Evolutionary conservation across 2,329 filamentous ascomycete species (phyloP).

Genomic region (Pestalotiopsis sp.): DNA sequence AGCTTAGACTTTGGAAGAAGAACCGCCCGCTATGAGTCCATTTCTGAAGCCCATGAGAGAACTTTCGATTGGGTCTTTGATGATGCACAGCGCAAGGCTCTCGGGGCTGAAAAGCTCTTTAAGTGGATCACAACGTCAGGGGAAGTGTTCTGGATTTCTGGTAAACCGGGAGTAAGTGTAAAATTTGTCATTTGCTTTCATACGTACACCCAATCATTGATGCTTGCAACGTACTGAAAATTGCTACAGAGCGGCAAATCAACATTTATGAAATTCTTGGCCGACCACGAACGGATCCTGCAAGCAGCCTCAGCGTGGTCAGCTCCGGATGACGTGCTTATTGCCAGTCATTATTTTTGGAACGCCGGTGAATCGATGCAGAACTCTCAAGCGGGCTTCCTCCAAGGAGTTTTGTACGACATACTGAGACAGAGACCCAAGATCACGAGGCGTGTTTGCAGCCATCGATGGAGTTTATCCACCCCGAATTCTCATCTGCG

Average conservation of each 20-base stretch:
- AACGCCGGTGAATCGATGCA: conserved; percentile 32
- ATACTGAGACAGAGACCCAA: conserved; percentile 19
- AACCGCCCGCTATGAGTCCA: conserved; percentile 15
- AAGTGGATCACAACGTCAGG: background rate
- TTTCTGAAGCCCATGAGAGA: conserved; percentile 18
- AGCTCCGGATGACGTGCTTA: conserved; percentile 16
- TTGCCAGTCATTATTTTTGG: conserved; percentile 38
- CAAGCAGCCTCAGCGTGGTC: conserved; percentile 29
- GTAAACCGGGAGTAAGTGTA: conserved; percentile 18
- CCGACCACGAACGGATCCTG: background rate
- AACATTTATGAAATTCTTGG: conserved; percentile 24
- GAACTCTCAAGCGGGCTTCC: conserved; percentile 34
- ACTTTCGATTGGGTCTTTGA: conserved; percentile 23
- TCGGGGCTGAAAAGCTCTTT: conserved; percentile 27
- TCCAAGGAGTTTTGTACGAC: conserved; percentile 24
- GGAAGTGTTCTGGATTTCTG: conserved; percentile 24
- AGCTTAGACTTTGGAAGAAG: conserved; percentile 18
- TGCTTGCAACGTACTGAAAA: background rate
- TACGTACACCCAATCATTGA: background rate
- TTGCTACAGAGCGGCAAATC: conserved; percentile 22
- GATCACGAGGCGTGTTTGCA: background rate
- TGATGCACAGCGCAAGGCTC: conserved; percentile 4
- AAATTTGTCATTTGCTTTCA: background rate
- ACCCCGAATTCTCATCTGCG: background rate
- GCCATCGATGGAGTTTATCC: background rate